Evolutionary conservation across 805 yeast genomes (phyloP).

Genomic region (Saturnispora kantuleensis): DNA sequence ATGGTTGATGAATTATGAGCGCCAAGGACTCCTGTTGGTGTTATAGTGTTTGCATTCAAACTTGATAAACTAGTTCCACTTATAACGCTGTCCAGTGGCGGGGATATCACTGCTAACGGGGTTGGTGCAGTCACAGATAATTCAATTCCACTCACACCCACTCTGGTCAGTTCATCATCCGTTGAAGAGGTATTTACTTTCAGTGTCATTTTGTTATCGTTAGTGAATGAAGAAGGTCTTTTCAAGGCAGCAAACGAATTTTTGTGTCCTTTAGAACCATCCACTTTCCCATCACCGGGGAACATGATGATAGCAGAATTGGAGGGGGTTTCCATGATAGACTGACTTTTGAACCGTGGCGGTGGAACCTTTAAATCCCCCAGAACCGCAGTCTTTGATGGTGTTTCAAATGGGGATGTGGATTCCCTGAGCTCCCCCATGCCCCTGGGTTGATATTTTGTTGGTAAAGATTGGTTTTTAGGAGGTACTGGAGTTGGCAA

Average conservation of each 20-base stretch:
- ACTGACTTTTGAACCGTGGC: slow-evolving; percentile 17
- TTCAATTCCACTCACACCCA: background rate
- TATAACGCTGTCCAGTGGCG: background rate
- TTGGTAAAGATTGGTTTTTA: background rate
- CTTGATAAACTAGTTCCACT: slow-evolving; percentile 2
- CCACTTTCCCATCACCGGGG: slow-evolving; percentile 30
- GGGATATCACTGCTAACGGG: background rate
- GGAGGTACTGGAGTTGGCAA: slow-evolving; percentile 2
- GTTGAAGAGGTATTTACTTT: background rate
- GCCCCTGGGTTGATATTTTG: background rate
- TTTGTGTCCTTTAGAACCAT: slow-evolving; percentile 1
- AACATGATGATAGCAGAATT: slow-evolving; percentile 37
- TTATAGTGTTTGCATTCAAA: background rate
- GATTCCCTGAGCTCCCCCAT: background rate
- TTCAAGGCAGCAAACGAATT: background rate
- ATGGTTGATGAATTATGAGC: background rate
- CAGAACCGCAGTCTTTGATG: slow-evolving; percentile 20
- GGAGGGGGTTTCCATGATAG: slow-evolving; percentile 9
- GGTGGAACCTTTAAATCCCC: slow-evolving; percentile 25
- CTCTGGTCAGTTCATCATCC: background rate
- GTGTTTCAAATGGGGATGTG: slow-evolving; percentile 2
- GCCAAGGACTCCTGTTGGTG: background rate
- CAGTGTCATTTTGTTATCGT: background rate
- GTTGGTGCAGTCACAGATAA: slow-evolving; percentile 4
- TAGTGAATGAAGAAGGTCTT: background rate